Percentiles rank a stretch among this genome's conserved stretches.
Evolutionary conservation across 1,139 yeast species (phyloP).

Genomic region (Lodderomyces theae): DNA sequence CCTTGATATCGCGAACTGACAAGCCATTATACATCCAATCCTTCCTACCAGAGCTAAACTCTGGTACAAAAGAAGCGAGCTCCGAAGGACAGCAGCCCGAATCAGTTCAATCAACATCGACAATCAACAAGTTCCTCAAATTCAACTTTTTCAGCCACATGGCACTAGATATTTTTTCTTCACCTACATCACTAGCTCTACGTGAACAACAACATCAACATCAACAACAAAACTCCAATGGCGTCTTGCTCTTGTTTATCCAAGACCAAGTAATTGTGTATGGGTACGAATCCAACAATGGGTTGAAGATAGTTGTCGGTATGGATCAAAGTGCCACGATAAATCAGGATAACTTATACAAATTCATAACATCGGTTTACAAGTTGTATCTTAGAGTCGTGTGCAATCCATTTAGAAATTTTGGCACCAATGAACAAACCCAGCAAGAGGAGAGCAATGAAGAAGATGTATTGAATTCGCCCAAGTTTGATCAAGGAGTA

Average conservation of each 20-base stretch:
- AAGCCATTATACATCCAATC: constrained; percentile 60
- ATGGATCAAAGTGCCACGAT: constrained; percentile 16
- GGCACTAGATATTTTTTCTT: constrained; percentile 62
- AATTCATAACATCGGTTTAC: constrained; percentile 43
- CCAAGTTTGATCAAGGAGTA: constrained; percentile 39
- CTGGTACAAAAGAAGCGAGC: constrained; percentile 5
- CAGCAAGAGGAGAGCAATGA: constrained; percentile 10
- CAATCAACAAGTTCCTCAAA: constrained; percentile 48
- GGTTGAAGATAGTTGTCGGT: constrained; percentile 59
- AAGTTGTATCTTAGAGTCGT: constrained; percentile 48
- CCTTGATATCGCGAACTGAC: constrained; percentile 55
- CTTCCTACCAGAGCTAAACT: constrained; percentile 19
- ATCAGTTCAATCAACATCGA: neutral
- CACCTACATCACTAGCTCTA: constrained; percentile 44
- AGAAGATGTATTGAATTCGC: constrained; percentile 23
- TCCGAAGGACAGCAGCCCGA: constrained; percentile 12
- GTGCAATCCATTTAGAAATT: constrained; percentile 51
- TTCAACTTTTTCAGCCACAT: constrained; percentile 65
- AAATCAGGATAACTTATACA: constrained; percentile 17
- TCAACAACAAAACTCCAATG: constrained; percentile 18
- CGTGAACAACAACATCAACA: constrained; percentile 45
- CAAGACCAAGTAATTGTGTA: constrained; percentile 62
- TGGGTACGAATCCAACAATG: constrained; percentile 61
- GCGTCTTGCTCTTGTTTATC: constrained; percentile 47
- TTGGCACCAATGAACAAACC: constrained; percentile 27